Base-by-base conservation (phyloP, 1,284 basidiomycete genomes). In the Schizophyllum commune region DNA sequence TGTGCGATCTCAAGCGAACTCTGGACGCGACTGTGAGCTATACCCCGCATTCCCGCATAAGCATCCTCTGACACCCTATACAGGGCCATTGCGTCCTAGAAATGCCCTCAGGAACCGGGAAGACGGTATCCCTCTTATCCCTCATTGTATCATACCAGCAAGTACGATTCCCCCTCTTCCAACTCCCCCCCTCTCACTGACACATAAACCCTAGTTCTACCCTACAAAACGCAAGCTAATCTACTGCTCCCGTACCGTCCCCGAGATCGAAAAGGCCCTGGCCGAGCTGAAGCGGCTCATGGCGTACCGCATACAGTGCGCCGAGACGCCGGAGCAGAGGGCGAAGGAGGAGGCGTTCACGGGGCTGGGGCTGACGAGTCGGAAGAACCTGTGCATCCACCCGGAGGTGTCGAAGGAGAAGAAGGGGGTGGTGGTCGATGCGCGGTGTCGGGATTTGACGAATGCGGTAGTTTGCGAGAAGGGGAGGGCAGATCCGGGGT, bases 181-280 rank as follows among this genome's bases (percentile, higher is more conserved):
- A 5, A 19, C 58, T n/a, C 55, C 11, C 65, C 62, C 19, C 57
- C 57, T 27, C 32, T 57, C 34, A n/a, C 55, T 57, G 27, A 19
- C 0, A 66, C 96, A 2, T 8, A 11, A 2, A 9, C 19, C 27
- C 21, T 20, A 66, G 92, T 97, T 95, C 75, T 94, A 96, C 72
- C 92, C 94, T 8, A 90, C 88, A 7, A 88, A 89, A 64, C 84
- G 97, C 65, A 99, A 99, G 74, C 86, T 99, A 66, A 91, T 99
- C 67, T 99, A 99, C 74, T 99, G 97, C 75, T 99, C 97, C 22
- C 96, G 97, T 71, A 99, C 97, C 2, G 97, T 99, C n/a, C 97
- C 97, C 5, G 97, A 99, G 77, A 99, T 99, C 68, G 97, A 99
- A 75, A 99, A 99, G 74, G 97, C 97, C 0, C 79, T 99, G 56